Percentiles rank a stretch among this genome's conserved stretches.
These are phyloP conservation scores for Arthrobotrys musiformis DNA, from an alignment of 2,329 filamentous ascomycete species.

Conservation along the genomic window DNA sequence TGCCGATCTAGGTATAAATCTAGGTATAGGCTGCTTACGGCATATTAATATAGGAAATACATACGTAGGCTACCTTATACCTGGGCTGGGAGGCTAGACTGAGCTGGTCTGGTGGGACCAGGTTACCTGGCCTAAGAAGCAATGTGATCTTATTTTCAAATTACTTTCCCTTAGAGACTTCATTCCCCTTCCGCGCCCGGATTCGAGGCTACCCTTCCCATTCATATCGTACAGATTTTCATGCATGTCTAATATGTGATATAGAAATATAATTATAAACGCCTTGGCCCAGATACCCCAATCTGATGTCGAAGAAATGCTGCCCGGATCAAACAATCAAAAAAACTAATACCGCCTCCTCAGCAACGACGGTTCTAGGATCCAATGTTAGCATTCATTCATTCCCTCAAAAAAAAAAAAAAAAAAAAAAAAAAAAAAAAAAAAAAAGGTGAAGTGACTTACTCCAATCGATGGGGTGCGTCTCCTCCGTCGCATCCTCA, in stretches of 20 bases:
- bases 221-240: conserved; percentile 44
- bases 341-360: conserved; percentile 39
- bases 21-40: too few species aligned
- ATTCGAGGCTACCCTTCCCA: too few species aligned
- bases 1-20: too few species aligned
- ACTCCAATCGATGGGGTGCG: conserved; percentile 89
- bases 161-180: conserved; percentile 9
- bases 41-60: too few species aligned
- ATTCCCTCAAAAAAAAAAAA: not conserved
- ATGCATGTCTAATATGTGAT: conserved; percentile 18
- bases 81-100: too few species aligned
- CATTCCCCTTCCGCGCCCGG: conserved; percentile 37
- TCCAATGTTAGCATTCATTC: conserved; percentile 18
- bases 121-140: too few species aligned
- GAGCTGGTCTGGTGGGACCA: too few species aligned
- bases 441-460: not conserved
- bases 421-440: not conserved
- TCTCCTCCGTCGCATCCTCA: conserved; percentile 87
- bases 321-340: not conserved
- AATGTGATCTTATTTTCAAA: conserved; percentile 15
- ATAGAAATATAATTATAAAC: too few species aligned
- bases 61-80: too few species aligned
- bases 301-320: conserved; percentile 31
- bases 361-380: conserved; percentile 51
- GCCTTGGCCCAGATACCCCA: conserved; percentile 16